Percentiles rank a stretch among this genome's conserved stretches.
These are phyloP conservation scores for Lactifluus echinatus DNA, from an alignment of 768 basidiomycete species.

Conservation along the genomic window DNA sequence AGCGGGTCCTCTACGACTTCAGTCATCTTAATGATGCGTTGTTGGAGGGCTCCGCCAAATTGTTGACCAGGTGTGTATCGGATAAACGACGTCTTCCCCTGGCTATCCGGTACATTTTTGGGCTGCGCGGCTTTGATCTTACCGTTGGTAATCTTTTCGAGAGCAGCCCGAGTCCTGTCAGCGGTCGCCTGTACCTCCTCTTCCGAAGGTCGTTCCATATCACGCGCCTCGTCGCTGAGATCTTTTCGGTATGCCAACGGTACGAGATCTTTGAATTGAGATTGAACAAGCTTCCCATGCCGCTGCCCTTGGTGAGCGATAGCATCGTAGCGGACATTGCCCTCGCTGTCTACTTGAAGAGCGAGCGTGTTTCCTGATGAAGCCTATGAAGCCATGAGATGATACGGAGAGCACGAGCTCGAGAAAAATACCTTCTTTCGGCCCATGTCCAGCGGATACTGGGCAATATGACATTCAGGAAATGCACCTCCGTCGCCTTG, in stretches of 20 bases:
- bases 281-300: conserved; percentile 77
- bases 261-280: conserved; percentile 96
- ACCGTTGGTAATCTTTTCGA: conserved; percentile 88
- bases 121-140: conserved; percentile 99
- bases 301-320: conserved; percentile 95
- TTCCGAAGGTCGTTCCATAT: conserved; percentile 90
- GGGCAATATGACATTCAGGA: conserved; percentile 94
- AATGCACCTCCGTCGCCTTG: conserved; percentile 78
- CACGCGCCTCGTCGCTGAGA: conserved; percentile 58
- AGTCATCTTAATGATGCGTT: conserved; percentile 98
- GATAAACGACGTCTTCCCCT: conserved; percentile 82
- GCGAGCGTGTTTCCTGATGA: conserved; percentile 92
- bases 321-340: conserved; percentile 94
- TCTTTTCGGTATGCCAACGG: conserved; percentile 87
- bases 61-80: conserved; percentile 96
- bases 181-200: conserved; percentile 88
- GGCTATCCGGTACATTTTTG: conserved; percentile 81
- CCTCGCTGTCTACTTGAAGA: conserved; percentile 92
- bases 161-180: conserved; percentile 81
- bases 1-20: conserved; percentile 96
- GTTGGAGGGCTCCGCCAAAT: conserved; percentile 65
- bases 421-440: conserved; percentile 70
- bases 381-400: conserved; percentile 39
- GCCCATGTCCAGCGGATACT: conserved; percentile 94
- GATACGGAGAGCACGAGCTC: not conserved